phyloP scores from a whole-genome alignment of 805 yeast species.

The Metschnikowia continentalis region DNA sequence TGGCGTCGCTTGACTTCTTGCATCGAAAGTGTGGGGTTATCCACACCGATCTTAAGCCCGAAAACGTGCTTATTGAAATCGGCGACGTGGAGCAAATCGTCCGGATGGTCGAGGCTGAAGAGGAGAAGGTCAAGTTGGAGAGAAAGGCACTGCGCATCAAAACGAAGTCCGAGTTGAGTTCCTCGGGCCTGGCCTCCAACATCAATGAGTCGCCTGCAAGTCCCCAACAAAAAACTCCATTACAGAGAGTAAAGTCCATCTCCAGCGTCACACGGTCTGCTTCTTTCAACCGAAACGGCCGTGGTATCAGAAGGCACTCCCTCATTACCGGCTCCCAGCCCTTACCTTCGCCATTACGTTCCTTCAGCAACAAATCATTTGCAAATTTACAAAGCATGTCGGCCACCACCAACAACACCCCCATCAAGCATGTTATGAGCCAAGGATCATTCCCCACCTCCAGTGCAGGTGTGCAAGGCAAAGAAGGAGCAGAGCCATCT shows the following conservation, averaged over 20 bases:
- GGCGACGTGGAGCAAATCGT: slow-evolving; percentile 81
- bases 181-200: slow-evolving; percentile 3
- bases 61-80: slow-evolving; percentile 44
- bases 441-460: slow-evolving; percentile 15
- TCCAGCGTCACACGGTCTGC: slow-evolving; percentile 26
- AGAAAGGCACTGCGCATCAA: slow-evolving; percentile 18
- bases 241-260: slow-evolving; percentile 15
- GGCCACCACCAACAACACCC: slow-evolving; percentile 39
- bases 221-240: slow-evolving; percentile 9
- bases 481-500: background rate
- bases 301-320: slow-evolving; percentile 66
- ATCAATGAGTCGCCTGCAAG: slow-evolving; percentile 7
- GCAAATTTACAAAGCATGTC: slow-evolving; percentile 33
- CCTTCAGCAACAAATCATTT: slow-evolving; percentile 41
- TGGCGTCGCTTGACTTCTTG: slow-evolving; percentile 53
- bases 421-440: slow-evolving; percentile 23
- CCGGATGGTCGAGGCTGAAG: slow-evolving; percentile 57
- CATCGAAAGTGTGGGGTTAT: slow-evolving; percentile 61
- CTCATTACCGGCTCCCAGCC: slow-evolving; percentile 91
- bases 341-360: slow-evolving; percentile 78
- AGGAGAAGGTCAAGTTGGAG: slow-evolving; percentile 44
- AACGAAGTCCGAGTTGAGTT: slow-evolving; percentile 4
- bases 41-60: slow-evolving; percentile 20
- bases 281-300: slow-evolving; percentile 39
- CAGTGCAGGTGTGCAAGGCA: background rate